phyloP scores from a whole-genome alignment of 2,329 filamentous ascomycete genomes.

The Colletotrichum scovillei region DNA sequence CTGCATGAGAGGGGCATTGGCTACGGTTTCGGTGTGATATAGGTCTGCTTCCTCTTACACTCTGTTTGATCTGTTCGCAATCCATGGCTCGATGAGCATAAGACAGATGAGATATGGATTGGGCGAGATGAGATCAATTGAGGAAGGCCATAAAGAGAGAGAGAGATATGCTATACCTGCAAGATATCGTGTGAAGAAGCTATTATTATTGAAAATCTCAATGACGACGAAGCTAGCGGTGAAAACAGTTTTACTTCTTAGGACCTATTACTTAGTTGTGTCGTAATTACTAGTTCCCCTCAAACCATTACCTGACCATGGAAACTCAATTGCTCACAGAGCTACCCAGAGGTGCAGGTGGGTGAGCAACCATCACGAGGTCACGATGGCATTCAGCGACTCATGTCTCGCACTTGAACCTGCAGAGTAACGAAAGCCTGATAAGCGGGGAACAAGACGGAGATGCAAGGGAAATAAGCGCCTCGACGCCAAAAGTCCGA shows the following conservation, averaged over 20 bases:
- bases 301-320: background rate
- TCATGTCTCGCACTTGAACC: constrained; percentile 11
- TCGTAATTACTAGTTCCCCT: background rate
- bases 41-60: background rate
- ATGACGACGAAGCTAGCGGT: background rate
- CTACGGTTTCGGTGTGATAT: background rate
- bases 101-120: background rate
- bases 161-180: background rate
- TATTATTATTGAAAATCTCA: background rate
- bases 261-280: background rate
- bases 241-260: background rate
- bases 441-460: constrained; percentile 25
- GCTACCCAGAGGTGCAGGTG: background rate
- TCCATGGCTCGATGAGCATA: background rate
- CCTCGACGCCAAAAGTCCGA: constrained; percentile 1
- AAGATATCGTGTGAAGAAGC: background rate
- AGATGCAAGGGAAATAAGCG: background rate
- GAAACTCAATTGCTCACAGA: background rate
- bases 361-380: constrained; percentile 1
- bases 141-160: background rate
- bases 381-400: constrained; percentile 18
- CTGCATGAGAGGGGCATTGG: background rate
- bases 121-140: background rate
- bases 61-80: background rate
- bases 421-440: constrained; percentile 19